A percentile compares a stretch with the other conserved stretches of the same genome.
Conservation (phyloP, 306 rosid species). For the Trichosanthes truncata region DNA sequence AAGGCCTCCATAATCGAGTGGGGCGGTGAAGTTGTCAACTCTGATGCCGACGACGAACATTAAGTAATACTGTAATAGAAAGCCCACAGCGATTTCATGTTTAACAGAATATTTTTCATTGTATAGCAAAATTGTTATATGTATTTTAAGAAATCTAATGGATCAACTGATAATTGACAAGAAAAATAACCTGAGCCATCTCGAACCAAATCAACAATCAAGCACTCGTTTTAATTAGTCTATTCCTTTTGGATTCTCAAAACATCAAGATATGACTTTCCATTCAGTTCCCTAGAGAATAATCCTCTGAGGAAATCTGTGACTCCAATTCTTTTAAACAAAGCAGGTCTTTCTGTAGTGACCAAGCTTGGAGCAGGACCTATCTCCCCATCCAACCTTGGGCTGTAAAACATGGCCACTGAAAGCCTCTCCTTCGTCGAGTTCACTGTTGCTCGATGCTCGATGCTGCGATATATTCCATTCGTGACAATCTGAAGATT, state of each 20-base stretch:
- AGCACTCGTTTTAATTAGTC: too few species aligned
- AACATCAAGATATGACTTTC: constrained; percentile 32
- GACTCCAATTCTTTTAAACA: constrained; percentile 17
- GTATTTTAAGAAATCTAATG: too few species aligned
- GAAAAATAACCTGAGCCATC: too few species aligned
- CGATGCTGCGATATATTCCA: constrained; percentile 30
- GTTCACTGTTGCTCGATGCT: constrained; percentile 32
- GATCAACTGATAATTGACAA: too few species aligned
- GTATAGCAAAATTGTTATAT: too few species aligned
- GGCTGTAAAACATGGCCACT: constrained; percentile 26
- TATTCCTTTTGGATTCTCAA: constrained; percentile 11
- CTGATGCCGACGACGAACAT: too few species aligned
- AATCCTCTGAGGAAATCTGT: constrained; percentile 3
- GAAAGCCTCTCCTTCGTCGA: background rate
- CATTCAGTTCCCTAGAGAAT: constrained; percentile 12
- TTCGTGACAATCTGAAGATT: constrained; percentile 34
- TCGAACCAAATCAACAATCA: background rate
- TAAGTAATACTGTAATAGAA: too few species aligned
- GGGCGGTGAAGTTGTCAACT: too few species aligned
- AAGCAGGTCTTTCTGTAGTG: constrained; percentile 14
- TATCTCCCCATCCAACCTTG: constrained; percentile 25
- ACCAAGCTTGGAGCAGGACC: constrained; percentile 31
- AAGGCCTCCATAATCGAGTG: too few species aligned
- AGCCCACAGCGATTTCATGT: too few species aligned
- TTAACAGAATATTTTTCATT: too few species aligned